Base-by-base conservation (phyloP, 2,329 filamentous ascomycete genomes). In the Ceratocystis cubensis region DNA sequence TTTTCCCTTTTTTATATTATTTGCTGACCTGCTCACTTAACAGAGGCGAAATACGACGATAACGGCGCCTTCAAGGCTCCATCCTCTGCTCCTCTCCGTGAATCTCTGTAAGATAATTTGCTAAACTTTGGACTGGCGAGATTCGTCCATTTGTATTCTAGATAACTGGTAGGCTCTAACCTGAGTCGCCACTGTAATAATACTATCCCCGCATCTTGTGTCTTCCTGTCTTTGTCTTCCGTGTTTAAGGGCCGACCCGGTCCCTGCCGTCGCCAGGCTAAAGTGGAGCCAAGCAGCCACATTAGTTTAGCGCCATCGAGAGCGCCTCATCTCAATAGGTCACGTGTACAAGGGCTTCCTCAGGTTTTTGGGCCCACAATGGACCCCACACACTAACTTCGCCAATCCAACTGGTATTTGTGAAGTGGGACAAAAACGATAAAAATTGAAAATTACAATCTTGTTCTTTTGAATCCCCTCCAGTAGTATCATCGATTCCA, bases 31-130 rank as follows among this genome's bases (percentile, higher is more conserved):
- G 5, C 8, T 25, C 15, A n/a, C 48, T 59, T 20, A 61, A 65
- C 69, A 79, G 78, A 79, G 71, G 78, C 78, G 61, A 76, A 77
- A 70, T 79, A 79, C 65, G 78, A 79, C 65, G 75, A 79, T 69
- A 79, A 79, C 64, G 78, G 78, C 66, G 73, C 73, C 44, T 79
- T 79, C 71, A 76, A 75, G 68, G 72, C 76, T 7, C 77, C 77
- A 15, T 46, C 64, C 33, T 63, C 64, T 30, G 64, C 61, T n/a
- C 66, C 66, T 33, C 61, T 68, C 10, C 64, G 66, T 20, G 66
- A 68, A 57, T 53, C 66, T 66, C 13, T 62, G 25, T 64, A 62
- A 37, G 44, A 7, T 17, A 37, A 37, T 2, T 20, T 8, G 15
- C 5, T 10, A 8, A 33, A n/a, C 13, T 33, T n/a, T 59, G 22